phyloP scores from a whole-genome alignment of 768 basidiomycete species.

The Pulveroboletus sp. region DNA sequence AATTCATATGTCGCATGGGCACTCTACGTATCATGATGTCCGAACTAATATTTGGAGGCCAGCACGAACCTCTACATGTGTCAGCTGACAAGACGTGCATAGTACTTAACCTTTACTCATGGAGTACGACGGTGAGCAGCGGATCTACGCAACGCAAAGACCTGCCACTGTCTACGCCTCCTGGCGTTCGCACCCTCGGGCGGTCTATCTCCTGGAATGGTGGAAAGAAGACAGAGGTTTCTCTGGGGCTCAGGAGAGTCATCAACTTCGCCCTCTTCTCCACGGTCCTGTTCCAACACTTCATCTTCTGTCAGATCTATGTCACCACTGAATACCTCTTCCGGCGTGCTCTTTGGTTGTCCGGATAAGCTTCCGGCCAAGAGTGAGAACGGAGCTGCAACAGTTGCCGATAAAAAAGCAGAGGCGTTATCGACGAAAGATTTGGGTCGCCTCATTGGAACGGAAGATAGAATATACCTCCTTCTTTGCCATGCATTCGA shows the following conservation, averaged over 20 bases:
- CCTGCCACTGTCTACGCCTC: constrained; percentile 47
- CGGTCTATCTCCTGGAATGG: constrained; percentile 40
- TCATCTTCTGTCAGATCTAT: constrained; percentile 80
- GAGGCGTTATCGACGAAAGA: constrained; percentile 72
- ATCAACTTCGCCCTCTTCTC: constrained; percentile 77
- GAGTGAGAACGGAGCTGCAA: constrained; percentile 57
- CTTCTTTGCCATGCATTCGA: constrained; percentile 56
- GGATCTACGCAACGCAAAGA: constrained; percentile 41
- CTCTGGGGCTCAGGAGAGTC: constrained; percentile 61
- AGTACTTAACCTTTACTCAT: constrained; percentile 1
- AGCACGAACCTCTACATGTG: too few relatives aligned
- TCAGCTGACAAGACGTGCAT: too few relatives aligned
- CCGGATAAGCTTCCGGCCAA: constrained; percentile 37
- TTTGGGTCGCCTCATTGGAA: constrained; percentile 67
- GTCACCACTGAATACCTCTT: constrained; percentile 62
- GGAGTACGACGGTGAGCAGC: constrained; percentile 22
- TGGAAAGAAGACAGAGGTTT: constrained; percentile 51
- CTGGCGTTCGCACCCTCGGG: constrained; percentile 35
- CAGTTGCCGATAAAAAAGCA: constrained; percentile 57
- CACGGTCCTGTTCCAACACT: constrained; percentile 72
- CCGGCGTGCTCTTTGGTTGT: constrained; percentile 50
- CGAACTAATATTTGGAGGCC: too few relatives aligned
- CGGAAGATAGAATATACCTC: constrained; percentile 59
- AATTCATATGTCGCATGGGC: too few relatives aligned
- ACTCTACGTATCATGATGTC: too few relatives aligned